Evolutionary conservation across 116 monocot genomes (phyloP), one percentile per base, ranked within the genome.

Genomic region (Phalaenopsis hybrid): DNA sequence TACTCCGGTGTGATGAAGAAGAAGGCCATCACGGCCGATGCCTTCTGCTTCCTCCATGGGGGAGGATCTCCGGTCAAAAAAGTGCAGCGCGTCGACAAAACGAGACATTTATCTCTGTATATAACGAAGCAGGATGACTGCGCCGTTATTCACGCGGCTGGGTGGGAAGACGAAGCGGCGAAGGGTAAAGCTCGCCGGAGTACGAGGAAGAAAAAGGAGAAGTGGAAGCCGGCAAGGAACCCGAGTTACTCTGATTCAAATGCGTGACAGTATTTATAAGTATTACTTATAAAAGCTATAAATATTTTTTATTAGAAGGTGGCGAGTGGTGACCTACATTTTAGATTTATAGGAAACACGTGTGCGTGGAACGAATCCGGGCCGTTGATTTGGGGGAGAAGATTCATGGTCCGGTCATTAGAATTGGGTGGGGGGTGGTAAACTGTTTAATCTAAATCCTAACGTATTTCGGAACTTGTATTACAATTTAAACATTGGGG

Each of bases 21-120:
- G 79, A 25, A 82, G 59, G 21, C 87, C 86, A 73, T 75, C 79
- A 34, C 88, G 84, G 17, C 78, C 44, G 78, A 84, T 72, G 25
- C 80, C 89, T 59, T 85, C 89, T 61, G 86, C 83, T 41, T 89
- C 86, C 79, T 84, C 86, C 89, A 89, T 89, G 13, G 82, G 86
- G 3, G 89, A 84, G 17, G 84, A 46, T 75, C 79, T 23, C 58
- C 79, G 79, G 20, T 84, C 83, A 74, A 85, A 83, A 57, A 83
- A 65, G 12, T 81, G 45, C 13, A 83, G 58, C 68, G 67, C 76
- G 43, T 67, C 72, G 20, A 79, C 72, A 57, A 83, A 79, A 0
- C 79, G 55, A 16, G 76, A 76, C 45, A 84, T 74, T 34, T 6
- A 9, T 17, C 5, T 44, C 45, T 21, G 8, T 16, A 73, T 37